Percentiles rank a stretch among this genome's conserved stretches.
phyloP scores from a whole-genome alignment of 192 early-diverging fungal genomes.

The Backusella circina region DNA sequence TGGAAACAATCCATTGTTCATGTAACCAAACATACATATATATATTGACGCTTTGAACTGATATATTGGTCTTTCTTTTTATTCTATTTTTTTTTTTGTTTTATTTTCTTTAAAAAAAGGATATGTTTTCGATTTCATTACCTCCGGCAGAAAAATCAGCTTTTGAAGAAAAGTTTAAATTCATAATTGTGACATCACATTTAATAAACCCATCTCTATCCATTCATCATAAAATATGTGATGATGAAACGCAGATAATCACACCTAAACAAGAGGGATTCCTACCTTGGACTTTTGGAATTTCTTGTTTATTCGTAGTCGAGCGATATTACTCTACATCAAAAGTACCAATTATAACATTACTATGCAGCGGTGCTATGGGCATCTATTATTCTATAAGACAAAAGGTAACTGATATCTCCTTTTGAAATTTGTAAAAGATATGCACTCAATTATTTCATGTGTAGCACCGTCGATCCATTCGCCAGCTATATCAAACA shows the following conservation, averaged over 20 bases:
- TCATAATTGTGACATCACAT: neutral
- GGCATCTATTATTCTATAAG: neutral
- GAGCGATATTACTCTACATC: neutral
- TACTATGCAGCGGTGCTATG: neutral
- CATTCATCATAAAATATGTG: neutral
- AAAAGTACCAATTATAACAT: neutral
- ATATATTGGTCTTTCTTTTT: neutral
- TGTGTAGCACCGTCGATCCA: neutral
- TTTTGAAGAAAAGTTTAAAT: neutral
- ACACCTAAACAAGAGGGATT: neutral
- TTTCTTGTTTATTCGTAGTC: neutral
- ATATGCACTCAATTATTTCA: neutral
- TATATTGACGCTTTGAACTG: neutral
- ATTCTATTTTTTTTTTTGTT: neutral
- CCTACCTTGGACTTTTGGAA: neutral
- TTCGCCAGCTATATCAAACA: neutral
- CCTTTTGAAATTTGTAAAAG: too few species aligned
- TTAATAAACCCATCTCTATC: neutral
- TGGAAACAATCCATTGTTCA: neutral
- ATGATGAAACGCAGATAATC: neutral
- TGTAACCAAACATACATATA: neutral
- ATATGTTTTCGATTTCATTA: neutral
- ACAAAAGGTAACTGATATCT: neutral
- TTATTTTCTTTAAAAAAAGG: neutral
- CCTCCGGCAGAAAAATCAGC: neutral